These are phyloP conservation scores for Yarrowia bubula DNA, from an alignment of 805 yeast species.

Conservation along the genomic window DNA sequence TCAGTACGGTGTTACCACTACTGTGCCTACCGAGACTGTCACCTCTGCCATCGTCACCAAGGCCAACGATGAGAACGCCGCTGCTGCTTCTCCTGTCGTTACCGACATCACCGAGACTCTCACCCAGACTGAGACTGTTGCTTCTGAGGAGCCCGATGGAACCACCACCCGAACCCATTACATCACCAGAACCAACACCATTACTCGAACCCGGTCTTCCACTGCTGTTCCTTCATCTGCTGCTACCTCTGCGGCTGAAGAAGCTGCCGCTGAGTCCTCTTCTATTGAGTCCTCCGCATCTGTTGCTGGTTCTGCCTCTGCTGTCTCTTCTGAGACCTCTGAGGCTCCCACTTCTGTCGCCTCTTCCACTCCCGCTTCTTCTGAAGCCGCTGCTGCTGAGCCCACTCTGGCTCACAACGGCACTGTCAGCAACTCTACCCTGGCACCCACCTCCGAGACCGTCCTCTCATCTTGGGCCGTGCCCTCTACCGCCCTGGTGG, in stretches of 20 bases:
- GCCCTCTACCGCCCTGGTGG: neutral
- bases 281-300: neutral
- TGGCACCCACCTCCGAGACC: neutral
- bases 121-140: slow-evolving; percentile 6
- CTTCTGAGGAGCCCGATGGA: slow-evolving; percentile 3
- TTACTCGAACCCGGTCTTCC: neutral
- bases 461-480: neutral
- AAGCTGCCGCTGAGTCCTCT: neutral
- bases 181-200: slow-evolving; percentile 14
- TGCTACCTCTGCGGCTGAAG: neutral
- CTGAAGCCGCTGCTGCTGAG: too few relatives aligned
- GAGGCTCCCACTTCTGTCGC: neutral
- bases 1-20: slow-evolving; percentile 2
- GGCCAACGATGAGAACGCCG: neutral
- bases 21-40: slow-evolving; percentile 17
- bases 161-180: slow-evolving; percentile 9
- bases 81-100: slow-evolving; percentile 14
- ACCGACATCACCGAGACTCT: slow-evolving; percentile 20
- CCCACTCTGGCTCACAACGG: neutral
- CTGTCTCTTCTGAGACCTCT: neutral
- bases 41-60: slow-evolving; percentile 7
- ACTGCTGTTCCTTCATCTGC: neutral
- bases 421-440: neutral
- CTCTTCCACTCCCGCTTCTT: too few relatives aligned
- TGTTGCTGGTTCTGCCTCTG: neutral